A percentile compares a stretch with the other conserved stretches of the same genome.
Evolutionary conservation across 768 basidiomycete species (phyloP).

Genomic region (Agrocybe pediades): DNA sequence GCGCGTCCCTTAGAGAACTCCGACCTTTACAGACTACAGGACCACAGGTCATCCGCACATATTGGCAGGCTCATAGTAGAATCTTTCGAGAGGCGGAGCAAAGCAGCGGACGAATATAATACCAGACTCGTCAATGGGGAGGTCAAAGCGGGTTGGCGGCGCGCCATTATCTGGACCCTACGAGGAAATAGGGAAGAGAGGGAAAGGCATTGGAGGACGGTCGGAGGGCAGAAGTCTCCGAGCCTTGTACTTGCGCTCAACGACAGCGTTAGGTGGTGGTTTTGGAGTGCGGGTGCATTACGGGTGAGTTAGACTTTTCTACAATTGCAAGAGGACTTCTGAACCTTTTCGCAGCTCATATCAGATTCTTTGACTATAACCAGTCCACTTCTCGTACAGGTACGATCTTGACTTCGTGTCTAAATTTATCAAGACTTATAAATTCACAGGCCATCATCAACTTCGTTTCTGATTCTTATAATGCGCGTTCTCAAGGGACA

Average conservation of each 20-base stretch:
- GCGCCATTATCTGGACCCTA: conserved; percentile 60
- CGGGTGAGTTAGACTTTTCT: neutral
- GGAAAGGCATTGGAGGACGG: conserved; percentile 66
- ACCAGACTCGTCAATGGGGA: conserved; percentile 64
- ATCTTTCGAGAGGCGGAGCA: conserved; percentile 62
- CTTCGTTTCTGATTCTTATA: conserved; percentile 66
- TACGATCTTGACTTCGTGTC: conserved; percentile 23
- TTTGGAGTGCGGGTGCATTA: conserved; percentile 70
- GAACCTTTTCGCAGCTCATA: conserved; percentile 39
- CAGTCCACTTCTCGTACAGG: conserved; percentile 79
- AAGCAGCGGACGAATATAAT: conserved; percentile 72
- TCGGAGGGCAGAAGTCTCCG: conserved; percentile 59
- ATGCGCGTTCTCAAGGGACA: conserved; percentile 36
- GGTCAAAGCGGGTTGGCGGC: conserved; percentile 56
- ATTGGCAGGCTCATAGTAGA: conserved; percentile 64
- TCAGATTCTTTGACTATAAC: conserved; percentile 74
- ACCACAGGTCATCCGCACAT: conserved; percentile 54
- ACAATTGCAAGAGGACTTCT: neutral
- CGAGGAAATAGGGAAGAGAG: conserved; percentile 51
- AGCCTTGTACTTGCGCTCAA: conserved; percentile 74
- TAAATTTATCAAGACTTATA: neutral
- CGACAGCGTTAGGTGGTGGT: conserved; percentile 76
- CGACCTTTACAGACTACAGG: conserved; percentile 80
- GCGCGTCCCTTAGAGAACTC: conserved; percentile 77
- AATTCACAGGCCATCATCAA: conserved; percentile 60